These are phyloP conservation scores for Fusarium hostae DNA, from an alignment of 2,329 filamentous ascomycete species.

Conservation along the genomic window DNA sequence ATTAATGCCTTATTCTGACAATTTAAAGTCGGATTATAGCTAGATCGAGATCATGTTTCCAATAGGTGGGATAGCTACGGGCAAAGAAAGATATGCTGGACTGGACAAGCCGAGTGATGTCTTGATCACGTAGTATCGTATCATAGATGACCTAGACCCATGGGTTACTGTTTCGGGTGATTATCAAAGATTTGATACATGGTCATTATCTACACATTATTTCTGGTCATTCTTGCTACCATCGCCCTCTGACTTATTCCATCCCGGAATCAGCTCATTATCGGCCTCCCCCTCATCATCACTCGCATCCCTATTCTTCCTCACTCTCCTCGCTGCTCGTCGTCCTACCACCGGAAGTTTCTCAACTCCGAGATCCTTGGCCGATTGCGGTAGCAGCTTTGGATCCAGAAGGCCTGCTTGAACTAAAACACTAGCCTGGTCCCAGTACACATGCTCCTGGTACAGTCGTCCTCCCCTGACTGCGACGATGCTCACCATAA, in stretches of 20 bases:
- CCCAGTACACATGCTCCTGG: slow-evolving; percentile 74
- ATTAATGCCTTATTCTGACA: too few relatives aligned
- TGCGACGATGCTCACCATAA: slow-evolving; percentile 69
- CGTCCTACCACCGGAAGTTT: slow-evolving; percentile 54
- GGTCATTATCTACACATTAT: background rate
- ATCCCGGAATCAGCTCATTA: slow-evolving; percentile 54
- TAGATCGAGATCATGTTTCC: too few relatives aligned
- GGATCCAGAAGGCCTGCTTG: slow-evolving; percentile 68
- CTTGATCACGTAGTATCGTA: background rate
- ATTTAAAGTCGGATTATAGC: too few relatives aligned
- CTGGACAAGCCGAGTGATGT: background rate
- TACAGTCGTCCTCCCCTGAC: slow-evolving; percentile 69
- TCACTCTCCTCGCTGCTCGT: slow-evolving; percentile 52
- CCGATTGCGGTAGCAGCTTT: slow-evolving; percentile 49
- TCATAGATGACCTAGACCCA: background rate
- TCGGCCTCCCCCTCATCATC: slow-evolving; percentile 56
- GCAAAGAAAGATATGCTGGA: background rate
- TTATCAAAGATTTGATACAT: background rate
- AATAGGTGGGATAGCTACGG: background rate
- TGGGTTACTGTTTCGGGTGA: background rate
- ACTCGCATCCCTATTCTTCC: slow-evolving; percentile 37
- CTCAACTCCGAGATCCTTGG: slow-evolving; percentile 49
- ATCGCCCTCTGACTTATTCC: slow-evolving; percentile 41
- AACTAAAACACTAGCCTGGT: slow-evolving; percentile 68
- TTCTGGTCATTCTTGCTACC: background rate